Percentiles rank a stretch among this genome's conserved stretches.
These are phyloP conservation scores for Sporothrix dimorphospora DNA, from an alignment of 2,329 filamentous ascomycete species.

Conservation along the genomic window DNA sequence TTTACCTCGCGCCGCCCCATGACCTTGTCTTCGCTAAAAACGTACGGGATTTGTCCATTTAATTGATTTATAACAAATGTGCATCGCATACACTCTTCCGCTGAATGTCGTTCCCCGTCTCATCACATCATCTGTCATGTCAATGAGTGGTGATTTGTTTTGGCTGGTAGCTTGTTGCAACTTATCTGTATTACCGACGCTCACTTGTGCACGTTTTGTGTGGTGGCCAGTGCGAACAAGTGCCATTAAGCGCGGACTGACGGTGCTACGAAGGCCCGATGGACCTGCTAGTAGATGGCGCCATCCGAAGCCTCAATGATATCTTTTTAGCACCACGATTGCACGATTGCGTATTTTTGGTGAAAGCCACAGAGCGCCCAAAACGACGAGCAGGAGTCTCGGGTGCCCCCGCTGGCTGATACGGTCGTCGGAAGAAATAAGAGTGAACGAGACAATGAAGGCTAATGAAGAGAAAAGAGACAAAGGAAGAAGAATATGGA, in stretches of 20 bases:
- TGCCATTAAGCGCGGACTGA: background rate
- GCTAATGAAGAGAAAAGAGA: background rate
- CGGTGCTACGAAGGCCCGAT: background rate
- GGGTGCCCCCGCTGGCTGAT: background rate
- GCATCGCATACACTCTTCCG: background rate
- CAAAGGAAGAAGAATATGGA: too few relatives aligned
- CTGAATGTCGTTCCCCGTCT: background rate
- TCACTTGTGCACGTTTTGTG: background rate
- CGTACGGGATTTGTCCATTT: background rate
- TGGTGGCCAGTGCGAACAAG: background rate
- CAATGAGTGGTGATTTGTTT: background rate
- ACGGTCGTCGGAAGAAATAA: background rate
- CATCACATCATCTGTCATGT: conserved; percentile 11
- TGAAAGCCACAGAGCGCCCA: background rate
- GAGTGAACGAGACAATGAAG: background rate
- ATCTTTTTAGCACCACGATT: conserved; percentile 13
- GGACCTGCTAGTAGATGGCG: conserved; percentile 10
- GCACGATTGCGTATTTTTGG: background rate
- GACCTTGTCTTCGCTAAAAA: too few relatives aligned
- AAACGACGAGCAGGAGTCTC: background rate
- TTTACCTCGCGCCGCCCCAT: too few relatives aligned
- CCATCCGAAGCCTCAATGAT: background rate
- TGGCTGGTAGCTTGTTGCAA: background rate
- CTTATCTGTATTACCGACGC: background rate
- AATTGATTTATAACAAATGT: background rate